A percentile compares a stretch with the other conserved stretches of the same genome.
These are phyloP conservation scores for Mycena filopes DNA, from an alignment of 768 basidiomycete genomes.

Conservation along the genomic window DNA sequence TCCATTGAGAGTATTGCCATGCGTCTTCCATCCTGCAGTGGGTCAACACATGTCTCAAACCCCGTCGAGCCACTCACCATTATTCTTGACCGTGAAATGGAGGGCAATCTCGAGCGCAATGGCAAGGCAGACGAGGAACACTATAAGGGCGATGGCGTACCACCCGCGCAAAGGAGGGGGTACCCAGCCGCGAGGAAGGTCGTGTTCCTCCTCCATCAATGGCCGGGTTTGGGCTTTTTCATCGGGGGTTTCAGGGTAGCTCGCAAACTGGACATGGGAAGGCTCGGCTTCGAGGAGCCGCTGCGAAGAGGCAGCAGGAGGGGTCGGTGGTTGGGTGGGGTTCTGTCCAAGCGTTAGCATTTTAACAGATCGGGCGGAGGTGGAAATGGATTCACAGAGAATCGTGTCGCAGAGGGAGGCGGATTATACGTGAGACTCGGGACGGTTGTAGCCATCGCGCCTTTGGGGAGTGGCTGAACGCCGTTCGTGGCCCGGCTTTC, in stretches of 20 bases:
- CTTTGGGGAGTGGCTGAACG: conserved; percentile 28
- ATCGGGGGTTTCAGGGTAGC: conserved; percentile 24
- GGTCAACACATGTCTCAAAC: conserved; percentile 5
- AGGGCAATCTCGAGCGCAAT: conserved; percentile 59
- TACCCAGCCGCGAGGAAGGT: conserved; percentile 43
- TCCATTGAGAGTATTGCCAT: conserved; percentile 44
- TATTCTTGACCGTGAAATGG: conserved; percentile 56
- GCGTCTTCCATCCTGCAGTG: conserved; percentile 55
- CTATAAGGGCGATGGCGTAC: conserved; percentile 57
- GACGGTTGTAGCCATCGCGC: conserved; percentile 27
- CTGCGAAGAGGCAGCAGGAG: conserved; percentile 31
- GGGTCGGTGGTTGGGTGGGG: conserved; percentile 6
- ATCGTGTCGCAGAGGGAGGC: conserved; percentile 16
- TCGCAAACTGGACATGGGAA: conserved; percentile 33
- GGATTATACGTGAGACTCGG: conserved; percentile 16
- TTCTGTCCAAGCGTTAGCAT: not conserved
- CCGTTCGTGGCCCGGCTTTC: conserved; percentile 6
- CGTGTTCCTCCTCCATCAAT: conserved; percentile 26
- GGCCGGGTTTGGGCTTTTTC: conserved; percentile 25
- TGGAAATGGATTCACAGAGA: conserved; percentile 6
- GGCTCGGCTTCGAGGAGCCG: conserved; percentile 26
- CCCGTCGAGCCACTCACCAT: conserved; percentile 44
- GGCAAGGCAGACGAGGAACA: conserved; percentile 50
- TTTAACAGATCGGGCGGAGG: not conserved
- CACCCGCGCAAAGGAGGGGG: conserved; percentile 57